These are phyloP conservation scores for Paramecium bursaria DNA, from an alignment of 73 alveolate species.

Conservation along the genomic window DNA sequence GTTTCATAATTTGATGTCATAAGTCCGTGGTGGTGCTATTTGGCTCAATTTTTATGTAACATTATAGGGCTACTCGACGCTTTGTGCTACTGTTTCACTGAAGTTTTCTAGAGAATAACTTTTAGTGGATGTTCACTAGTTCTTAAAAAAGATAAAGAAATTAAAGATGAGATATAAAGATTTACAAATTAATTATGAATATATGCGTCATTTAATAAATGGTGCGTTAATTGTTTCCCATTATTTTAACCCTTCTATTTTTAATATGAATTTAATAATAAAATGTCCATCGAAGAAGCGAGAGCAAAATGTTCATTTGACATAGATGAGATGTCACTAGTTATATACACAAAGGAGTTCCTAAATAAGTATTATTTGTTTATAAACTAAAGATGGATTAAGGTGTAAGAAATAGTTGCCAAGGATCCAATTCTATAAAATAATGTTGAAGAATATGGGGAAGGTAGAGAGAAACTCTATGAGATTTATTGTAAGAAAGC, in stretches of 20 bases:
- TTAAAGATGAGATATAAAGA: no score
- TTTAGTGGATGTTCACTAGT: slow-evolving; percentile 1
- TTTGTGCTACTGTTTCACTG: slow-evolving; percentile 46
- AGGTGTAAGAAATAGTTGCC: slow-evolving; percentile 54
- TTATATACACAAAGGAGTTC: no score
- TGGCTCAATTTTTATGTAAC: slow-evolving; percentile 18
- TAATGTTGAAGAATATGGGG: slow-evolving; percentile 54
- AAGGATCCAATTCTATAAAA: slow-evolving; percentile 65
- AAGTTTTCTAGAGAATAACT: background rate
- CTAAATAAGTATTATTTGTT: background rate
- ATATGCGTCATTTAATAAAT: no score
- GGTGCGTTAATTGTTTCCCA: no score
- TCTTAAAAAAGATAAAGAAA: background rate
- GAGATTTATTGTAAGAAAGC: slow-evolving; percentile 58
- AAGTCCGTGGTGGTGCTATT: background rate
- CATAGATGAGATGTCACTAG: no score
- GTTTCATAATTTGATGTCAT: background rate
- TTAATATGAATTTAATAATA: no score
- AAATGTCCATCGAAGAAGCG: no score
- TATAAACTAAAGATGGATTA: slow-evolving; percentile 32
- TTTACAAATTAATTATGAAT: no score
- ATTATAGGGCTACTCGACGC: slow-evolving; percentile 37
- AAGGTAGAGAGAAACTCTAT: slow-evolving; percentile 51
- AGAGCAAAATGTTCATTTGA: no score
- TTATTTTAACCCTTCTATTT: no score